Conservation (phyloP, 2,329 filamentous ascomycete species). For the Ophiobolus disseminans region DNA sequence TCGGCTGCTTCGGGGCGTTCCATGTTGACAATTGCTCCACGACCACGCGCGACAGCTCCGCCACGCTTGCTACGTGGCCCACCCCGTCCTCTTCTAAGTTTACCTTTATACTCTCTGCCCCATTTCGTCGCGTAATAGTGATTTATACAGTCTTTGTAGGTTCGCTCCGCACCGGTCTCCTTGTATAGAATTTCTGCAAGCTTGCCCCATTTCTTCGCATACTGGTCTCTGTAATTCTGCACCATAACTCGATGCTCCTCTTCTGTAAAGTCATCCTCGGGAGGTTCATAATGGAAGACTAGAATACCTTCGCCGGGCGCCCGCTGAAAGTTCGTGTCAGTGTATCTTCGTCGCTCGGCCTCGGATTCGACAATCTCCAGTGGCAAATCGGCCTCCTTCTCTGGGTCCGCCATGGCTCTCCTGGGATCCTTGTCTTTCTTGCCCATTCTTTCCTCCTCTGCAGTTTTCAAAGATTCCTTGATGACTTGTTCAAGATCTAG, state of each 20-base stretch:
- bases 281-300: constrained; percentile 74
- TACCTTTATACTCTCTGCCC: constrained; percentile 77
- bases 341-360: constrained; percentile 64
- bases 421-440: constrained; percentile 66
- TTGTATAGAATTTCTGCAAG: constrained; percentile 69
- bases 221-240: constrained; percentile 72
- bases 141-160: constrained; percentile 81
- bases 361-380: constrained; percentile 71
- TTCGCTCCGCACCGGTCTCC: constrained; percentile 61
- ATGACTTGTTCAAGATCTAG: constrained; percentile 75
- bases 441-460: constrained; percentile 74
- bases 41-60: constrained; percentile 54
- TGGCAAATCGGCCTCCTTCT: constrained; percentile 78
- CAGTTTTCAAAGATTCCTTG: constrained; percentile 70
- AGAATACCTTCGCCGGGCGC: constrained; percentile 71
- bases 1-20: constrained; percentile 50
- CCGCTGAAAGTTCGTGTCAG: constrained; percentile 70
- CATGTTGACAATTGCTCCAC: constrained; percentile 64
- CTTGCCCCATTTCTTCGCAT: constrained; percentile 82
- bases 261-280: constrained; percentile 75
- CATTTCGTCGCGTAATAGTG: constrained; percentile 86
- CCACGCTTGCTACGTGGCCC: constrained; percentile 39
- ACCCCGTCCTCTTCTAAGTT: constrained; percentile 56
- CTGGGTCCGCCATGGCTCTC: constrained; percentile 74
- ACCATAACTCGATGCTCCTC: constrained; percentile 76